Base-by-base conservation (phyloP, 192 early-diverging fungal species). In the Coemansia sp. region DNA sequence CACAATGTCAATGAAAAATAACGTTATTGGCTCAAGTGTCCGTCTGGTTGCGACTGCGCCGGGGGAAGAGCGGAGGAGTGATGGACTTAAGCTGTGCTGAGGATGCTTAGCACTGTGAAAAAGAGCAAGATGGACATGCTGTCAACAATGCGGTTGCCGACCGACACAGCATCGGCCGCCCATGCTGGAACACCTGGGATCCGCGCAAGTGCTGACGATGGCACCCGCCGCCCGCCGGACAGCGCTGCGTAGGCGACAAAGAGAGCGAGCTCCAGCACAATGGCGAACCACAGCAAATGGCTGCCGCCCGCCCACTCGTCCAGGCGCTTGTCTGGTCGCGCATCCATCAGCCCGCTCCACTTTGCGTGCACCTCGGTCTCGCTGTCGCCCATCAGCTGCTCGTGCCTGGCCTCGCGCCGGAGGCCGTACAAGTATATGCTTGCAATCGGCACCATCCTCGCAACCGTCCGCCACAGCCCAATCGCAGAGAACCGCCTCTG, bases 361-460 rank as follows among this genome's bases (percentile, higher is more conserved):
- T 80, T 80, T 20, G 60, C 62, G 8, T 37, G 62, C 41, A 68
- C 62, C 11, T 72, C 75, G 1, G 47, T 59, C 7, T 55, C 52
- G 23, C 27, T 60, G 44, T 79, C 75, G 19, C 75, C 67, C 40
- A 79, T 31, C 47, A 79, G 44, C 2, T 38, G 59, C 48, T 68
- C 75, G 42, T 79, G 59, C 31, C 54, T 29, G 13, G 62, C 34
- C 62, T 79, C 75, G 27, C 75, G 75, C 14, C 30, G 50, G 31
- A 69, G n/a, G 10, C 75, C 75, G 40, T 65, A 72, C 11, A 79
- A 34, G 63, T 68, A 79, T 34, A 79, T 59, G 33, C 62, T 52
- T n/a, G 56, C 29, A 15, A 69, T 60, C 2, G 75, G 75, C 10
- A 59, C 23, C 17, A 72, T 66, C 37, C 57, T 61, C 7, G 72